Base-by-base conservation (phyloP, 768 basidiomycete species). In the Russula griseocarnosa region DNA sequence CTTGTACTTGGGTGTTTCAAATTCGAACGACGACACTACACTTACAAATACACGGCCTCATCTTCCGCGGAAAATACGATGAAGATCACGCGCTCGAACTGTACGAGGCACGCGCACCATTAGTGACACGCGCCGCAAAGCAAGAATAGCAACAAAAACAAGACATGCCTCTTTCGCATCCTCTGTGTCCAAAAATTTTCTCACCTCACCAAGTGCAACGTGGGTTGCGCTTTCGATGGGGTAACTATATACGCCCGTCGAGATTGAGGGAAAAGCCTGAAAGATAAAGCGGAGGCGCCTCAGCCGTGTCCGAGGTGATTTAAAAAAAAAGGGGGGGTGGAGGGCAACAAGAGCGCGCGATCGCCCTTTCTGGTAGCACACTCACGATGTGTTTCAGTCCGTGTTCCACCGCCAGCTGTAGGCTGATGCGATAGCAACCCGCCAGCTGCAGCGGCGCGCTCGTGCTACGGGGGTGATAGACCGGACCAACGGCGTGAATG, bases 401-500 rank as follows among this genome's bases (percentile, higher is more conserved):
- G 61, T 86, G 82, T 60, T 85, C 77, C 1, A 80, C 75, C 0
- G 88, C 87, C 22, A 90, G 63, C 55, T 84, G 77, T 62, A 93
- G 74, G 68, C 88, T 86, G 22, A 72, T 81, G 61, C 73, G 75
- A 70, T 94, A 94, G 70, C 88, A 89, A 10, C 88, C 88, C 4
- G 78, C 78, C 16, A 94, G 79, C 65, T 84, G 79, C 62, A 71
- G 67, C 6, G 84, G 83, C 58, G 80, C 82, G 30, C 72, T 73
- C 80, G 79, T 42, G 73, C 74, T 30, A 78, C 74, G 1, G 67
- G 62, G 3, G 69, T 60, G 78, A 71, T 88, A 92, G 1, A 89
- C 73, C 0, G 92, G 92, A 13, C 92, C 92, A 18, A 93, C 92
- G 3, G 92, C 81, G 69, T 93, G 92, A 47, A 94, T 90, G 63